Conservation (phyloP, 371 early-diverging fungal genomes). For the Massospora cicadina region DNA sequence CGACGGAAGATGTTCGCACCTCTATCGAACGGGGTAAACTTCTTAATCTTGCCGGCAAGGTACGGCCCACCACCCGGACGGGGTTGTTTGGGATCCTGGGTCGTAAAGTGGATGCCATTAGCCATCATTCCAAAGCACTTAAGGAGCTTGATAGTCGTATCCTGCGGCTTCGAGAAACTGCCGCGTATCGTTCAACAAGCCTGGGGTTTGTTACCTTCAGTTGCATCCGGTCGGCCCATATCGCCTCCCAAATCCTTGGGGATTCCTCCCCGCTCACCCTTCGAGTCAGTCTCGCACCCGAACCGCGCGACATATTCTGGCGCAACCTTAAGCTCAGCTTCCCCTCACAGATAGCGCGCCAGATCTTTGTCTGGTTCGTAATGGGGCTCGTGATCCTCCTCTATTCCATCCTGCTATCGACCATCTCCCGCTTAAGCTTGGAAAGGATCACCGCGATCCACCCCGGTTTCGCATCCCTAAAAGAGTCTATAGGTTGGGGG, state of each 20-base stretch:
- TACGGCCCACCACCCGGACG: conserved; percentile 14
- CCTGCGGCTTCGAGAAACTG: background rate
- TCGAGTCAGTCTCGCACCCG: conserved; percentile 59
- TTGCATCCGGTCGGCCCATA: conserved; percentile 17
- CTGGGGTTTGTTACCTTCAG: conserved; percentile 37
- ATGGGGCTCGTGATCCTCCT: conserved; percentile 27
- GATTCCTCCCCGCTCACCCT: conserved; percentile 26
- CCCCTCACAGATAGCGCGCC: background rate
- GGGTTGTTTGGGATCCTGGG: conserved; percentile 18
- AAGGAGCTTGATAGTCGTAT: conserved; percentile 22
- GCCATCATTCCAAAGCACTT: conserved; percentile 17
- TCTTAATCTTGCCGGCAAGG: background rate
- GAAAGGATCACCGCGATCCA: background rate
- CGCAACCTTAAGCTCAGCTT: conserved; percentile 40
- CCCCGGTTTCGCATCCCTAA: conserved; percentile 41
- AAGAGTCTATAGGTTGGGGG: conserved; percentile 19
- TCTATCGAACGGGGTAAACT: background rate
- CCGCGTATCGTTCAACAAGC: conserved; percentile 14
- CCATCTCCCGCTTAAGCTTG: background rate
- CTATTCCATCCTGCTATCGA: conserved; percentile 42
- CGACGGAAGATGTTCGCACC: conserved; percentile 8
- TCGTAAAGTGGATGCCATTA: conserved; percentile 18
- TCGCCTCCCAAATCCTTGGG: background rate
- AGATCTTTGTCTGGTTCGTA: background rate
- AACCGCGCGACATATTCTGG: conserved; percentile 84